Evolutionary conservation across 1,284 basidiomycete genomes (phyloP).

Genomic region (Earliella scabrosa): DNA sequence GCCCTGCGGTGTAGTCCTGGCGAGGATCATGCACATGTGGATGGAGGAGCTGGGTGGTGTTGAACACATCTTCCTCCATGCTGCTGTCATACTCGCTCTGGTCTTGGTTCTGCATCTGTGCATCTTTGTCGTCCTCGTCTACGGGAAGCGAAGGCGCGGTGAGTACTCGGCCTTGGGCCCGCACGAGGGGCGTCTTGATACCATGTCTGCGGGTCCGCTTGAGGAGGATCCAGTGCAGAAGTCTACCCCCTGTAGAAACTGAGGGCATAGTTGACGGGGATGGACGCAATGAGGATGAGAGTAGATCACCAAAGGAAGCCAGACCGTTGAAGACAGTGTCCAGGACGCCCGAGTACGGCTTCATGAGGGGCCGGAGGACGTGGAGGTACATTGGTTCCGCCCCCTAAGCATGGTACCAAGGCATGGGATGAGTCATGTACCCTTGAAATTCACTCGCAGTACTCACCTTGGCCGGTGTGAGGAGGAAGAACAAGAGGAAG

Average conservation of each 20-base stretch:
- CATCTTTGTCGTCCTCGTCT: conserved; percentile 37
- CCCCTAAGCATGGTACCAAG: conserved; percentile 50
- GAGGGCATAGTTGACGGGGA: conserved; percentile 53
- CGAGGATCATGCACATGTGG: no score
- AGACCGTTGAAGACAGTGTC: conserved; percentile 63
- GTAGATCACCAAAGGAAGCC: conserved; percentile 65
- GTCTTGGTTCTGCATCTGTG: conserved; percentile 42
- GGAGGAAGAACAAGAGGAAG: conserved; percentile 68
- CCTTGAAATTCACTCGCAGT: background rate
- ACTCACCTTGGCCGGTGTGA: conserved; percentile 75
- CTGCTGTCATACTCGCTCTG: conserved; percentile 58
- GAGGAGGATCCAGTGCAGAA: conserved; percentile 19
- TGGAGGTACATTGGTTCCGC: conserved; percentile 81
- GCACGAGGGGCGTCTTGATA: conserved; percentile 13
- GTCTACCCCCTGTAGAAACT: conserved; percentile 46
- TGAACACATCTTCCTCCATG: conserved; percentile 52
- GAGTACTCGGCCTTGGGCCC: conserved; percentile 13
- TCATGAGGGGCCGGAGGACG: conserved; percentile 70
- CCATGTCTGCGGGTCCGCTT: conserved; percentile 20
- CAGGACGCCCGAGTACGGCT: conserved; percentile 65
- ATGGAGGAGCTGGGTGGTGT: conserved; percentile 58
- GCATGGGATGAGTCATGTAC: conserved; percentile 12
- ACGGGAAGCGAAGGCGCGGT: conserved; percentile 23
- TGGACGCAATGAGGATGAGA: conserved; percentile 56
- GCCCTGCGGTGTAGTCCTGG: no score